phyloP scores from a whole-genome alignment of 768 basidiomycete species.

The Mycena crocata region DNA sequence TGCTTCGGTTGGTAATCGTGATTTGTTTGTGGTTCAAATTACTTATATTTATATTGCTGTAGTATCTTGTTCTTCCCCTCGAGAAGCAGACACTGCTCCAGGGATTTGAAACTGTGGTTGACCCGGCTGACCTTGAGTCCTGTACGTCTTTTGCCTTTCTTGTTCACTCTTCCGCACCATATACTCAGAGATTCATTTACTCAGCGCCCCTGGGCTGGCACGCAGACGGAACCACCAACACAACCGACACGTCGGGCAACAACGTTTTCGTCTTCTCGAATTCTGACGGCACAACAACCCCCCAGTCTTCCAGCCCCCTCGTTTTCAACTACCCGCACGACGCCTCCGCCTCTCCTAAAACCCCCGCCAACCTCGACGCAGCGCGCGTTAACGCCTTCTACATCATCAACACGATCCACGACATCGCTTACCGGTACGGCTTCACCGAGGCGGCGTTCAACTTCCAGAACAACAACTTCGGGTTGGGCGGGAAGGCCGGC shows the following conservation, averaged over 20 bases:
- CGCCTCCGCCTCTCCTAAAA: constrained; percentile 49
- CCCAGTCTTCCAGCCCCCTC: constrained; percentile 51
- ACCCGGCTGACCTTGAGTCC: constrained; percentile 59
- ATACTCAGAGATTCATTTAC: constrained; percentile 12
- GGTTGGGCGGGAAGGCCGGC: constrained; percentile 60
- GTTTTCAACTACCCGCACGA: constrained; percentile 55
- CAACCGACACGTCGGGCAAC: constrained; percentile 47
- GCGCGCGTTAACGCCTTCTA: constrained; percentile 57
- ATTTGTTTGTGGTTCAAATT: constrained; percentile 35
- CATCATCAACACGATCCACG: constrained; percentile 63
- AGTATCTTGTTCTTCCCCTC: constrained; percentile 64
- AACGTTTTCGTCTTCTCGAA: constrained; percentile 46
- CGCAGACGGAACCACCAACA: constrained; percentile 35
- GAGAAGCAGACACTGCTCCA: constrained; percentile 59
- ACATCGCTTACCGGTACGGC: constrained; percentile 54
- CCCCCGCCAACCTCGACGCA: constrained; percentile 58
- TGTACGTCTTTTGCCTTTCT: constrained; percentile 34
- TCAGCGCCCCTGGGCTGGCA: constrained; percentile 60
- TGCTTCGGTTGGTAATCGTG: constrained; percentile 46
- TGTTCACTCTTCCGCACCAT: neutral
- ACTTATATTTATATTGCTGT: neutral
- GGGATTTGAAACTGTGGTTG: constrained; percentile 56
- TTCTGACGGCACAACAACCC: constrained; percentile 43
- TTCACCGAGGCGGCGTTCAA: constrained; percentile 60
- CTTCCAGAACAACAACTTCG: constrained; percentile 73